Base-by-base conservation (phyloP, 345 rosid species). In the Fremontodendron californicum region DNA sequence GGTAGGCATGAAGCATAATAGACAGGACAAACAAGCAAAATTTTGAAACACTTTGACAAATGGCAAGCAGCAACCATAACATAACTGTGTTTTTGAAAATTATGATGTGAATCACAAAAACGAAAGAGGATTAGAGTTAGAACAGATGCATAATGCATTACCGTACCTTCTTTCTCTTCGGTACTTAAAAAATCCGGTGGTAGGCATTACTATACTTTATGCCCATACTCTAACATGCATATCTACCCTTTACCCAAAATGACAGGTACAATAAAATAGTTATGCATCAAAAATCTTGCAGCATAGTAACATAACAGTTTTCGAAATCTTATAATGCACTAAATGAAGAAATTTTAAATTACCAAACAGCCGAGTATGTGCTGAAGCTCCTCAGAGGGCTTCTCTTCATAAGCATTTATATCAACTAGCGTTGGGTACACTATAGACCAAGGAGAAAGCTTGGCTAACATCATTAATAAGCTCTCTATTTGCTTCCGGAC, bases 341-440 rank as follows among this genome's bases (percentile, higher is more conserved):
- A 18, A 62, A 66, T 54, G 42, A 74, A 76, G 35, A 63, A 70
- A 75, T 35, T 9, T 76, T 78, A 49, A 63, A 81, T 82, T 92
- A 94, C 98, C 98, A 94, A 82, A 81, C 90, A 91, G 57, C 89
- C 91, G 80, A 90, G 77, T 68, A 94, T 81, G 79, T 91, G 93
- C 67, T 84, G 86, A 86, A 94, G 93, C 89, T 94, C 98, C 84
- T 89, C 94, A 0, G 97, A 89, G 62, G 87, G 91, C 78, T 87
- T 83, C 76, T 86, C 86, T 67, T 88, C 92, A 87, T 81, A 84
- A 40, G 98, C 89, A 86, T 89, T 90, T 70, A 89, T 86, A 82
- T 92, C 97, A 79, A 94, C 96, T 67, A 94, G 90, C 42, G 94
- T 89, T 64, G 98, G 96, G 78, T 89, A 94, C 64, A 92, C 96